Percentiles rank a stretch among this genome's conserved stretches.
phyloP scores from a whole-genome alignment of 164 flowering plant genomes.

The Macadamia tetraphylla region DNA sequence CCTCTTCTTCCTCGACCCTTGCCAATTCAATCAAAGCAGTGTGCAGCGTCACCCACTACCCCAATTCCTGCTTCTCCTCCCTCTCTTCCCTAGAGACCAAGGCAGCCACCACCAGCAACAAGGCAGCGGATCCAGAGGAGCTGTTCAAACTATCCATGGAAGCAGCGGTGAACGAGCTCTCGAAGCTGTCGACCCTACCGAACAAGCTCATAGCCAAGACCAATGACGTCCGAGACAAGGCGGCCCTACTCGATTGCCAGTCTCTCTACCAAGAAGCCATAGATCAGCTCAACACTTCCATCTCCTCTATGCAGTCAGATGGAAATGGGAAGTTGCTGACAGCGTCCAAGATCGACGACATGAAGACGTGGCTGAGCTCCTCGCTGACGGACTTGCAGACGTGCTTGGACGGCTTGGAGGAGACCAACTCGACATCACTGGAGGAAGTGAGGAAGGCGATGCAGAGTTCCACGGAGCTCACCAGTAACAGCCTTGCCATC shows the following conservation, averaged over 20 bases:
- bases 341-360: conserved; percentile 28
- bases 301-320: conserved; percentile 24
- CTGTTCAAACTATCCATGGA: conserved; percentile 40
- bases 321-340: conserved; percentile 27
- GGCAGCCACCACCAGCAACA: neutral
- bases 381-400: conserved; percentile 61
- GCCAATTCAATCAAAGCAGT: conserved; percentile 30
- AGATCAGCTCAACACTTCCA: conserved; percentile 41
- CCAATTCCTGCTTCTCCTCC: conserved; percentile 42
- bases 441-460: conserved; percentile 20
- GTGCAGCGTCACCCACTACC: conserved; percentile 40
- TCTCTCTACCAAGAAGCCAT: conserved; percentile 42
- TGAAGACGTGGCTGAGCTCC: conserved; percentile 67
- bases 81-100: conserved; percentile 18
- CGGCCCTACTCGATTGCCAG: conserved; percentile 44
- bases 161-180: conserved; percentile 37
- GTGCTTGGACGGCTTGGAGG: conserved; percentile 60
- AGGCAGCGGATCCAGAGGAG: conserved; percentile 26
- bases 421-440: conserved; percentile 23
- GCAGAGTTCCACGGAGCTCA: conserved; percentile 48
- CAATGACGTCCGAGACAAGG: conserved; percentile 14
- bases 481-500: conserved; percentile 13
- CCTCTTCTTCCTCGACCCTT: conserved; percentile 9
- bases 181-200: conserved; percentile 26
- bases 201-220: conserved; percentile 8